Evolutionary conservation across 345 rosid genomes (phyloP), one percentile per base, ranked within the genome.

Genomic region (Anastatica hierochuntica): DNA sequence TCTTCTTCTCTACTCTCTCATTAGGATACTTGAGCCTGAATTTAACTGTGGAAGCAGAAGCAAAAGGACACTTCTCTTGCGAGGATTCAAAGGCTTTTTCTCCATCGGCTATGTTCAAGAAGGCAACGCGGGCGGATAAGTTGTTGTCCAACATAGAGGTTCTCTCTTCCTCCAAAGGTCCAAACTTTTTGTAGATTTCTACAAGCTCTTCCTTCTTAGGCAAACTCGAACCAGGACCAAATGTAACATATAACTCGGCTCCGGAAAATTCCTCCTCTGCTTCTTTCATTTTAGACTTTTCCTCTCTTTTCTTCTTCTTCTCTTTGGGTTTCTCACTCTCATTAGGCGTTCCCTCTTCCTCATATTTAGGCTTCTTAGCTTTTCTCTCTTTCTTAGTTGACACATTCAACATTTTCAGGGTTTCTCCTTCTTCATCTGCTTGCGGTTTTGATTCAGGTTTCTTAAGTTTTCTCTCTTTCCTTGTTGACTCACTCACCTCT

Each of bases 161-260:
- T 46, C 78, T 75, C 11, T 67, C 63, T 51, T 66, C 47, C 16
- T 76, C 71, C 62, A 88, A 63, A 14, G 76, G 47, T 45, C 97
- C 97, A 41, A 67, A 82, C 53, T 62, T 77, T 42, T 68, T 50
- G 37, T 76, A 88, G 47, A 74, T 68, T 24, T 55, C 51, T 34
- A 81, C 56, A 2, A 85, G 78, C 9, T 78, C 90, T 20, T 74
- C 74, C 68, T 81, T 85, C 2, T 79, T 34, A 27, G 95, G 95
- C 63, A 89, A 55, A 43, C 67, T 29, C 12, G 82, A 72, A 55
- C 81, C 62, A 1, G 85, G 84, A 49, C 74, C 79, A 67, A 89
- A 85, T 12, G 82, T 59, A 53, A 74, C 78, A 35, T 57, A 60
- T 24, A 83, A 80, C 38, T 76, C 65, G 52, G 77, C 75, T 40